Evolutionary conservation across 305 asterid genomes (phyloP).

Genomic region (Petunia hybrid): DNA sequence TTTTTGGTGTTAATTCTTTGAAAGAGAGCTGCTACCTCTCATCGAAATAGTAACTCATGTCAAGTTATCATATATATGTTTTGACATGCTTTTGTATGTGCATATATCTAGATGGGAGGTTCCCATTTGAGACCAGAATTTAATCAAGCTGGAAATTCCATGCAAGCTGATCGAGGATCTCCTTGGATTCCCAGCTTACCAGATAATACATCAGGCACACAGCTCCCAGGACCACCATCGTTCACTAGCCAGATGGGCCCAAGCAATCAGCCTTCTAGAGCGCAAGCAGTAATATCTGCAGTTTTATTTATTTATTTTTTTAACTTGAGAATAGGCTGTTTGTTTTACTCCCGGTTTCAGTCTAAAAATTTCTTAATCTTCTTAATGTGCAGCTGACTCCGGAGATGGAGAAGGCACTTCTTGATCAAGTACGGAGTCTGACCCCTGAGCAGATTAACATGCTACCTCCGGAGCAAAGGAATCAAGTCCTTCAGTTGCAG

Average conservation of each 20-base stretch:
- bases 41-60: not conserved
- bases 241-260: conserved; percentile 70
- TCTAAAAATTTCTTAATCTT: conserved; percentile 4
- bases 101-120: conserved; percentile 65
- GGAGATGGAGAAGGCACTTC: conserved; percentile 85
- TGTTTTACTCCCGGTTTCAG: conserved; percentile 26
- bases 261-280: conserved; percentile 70
- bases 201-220: conserved; percentile 58
- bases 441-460: conserved; percentile 85
- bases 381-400: conserved; percentile 71
- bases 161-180: conserved; percentile 73
- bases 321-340: not conserved
- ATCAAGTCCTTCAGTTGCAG: conserved; percentile 89
- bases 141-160: conserved; percentile 74
- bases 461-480: conserved; percentile 89
- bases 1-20: not conserved
- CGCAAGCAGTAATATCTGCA: conserved; percentile 55
- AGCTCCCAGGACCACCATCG: conserved; percentile 63
- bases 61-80: not conserved
- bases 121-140: conserved; percentile 79
- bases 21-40: not conserved
- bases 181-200: conserved; percentile 67
- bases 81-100: conserved; percentile 37
- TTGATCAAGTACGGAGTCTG: conserved; percentile 94
- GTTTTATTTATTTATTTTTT: not conserved